Evolutionary conservation across 257 asterid species (phyloP).

Genomic region (Anisodus acutangulus): DNA sequence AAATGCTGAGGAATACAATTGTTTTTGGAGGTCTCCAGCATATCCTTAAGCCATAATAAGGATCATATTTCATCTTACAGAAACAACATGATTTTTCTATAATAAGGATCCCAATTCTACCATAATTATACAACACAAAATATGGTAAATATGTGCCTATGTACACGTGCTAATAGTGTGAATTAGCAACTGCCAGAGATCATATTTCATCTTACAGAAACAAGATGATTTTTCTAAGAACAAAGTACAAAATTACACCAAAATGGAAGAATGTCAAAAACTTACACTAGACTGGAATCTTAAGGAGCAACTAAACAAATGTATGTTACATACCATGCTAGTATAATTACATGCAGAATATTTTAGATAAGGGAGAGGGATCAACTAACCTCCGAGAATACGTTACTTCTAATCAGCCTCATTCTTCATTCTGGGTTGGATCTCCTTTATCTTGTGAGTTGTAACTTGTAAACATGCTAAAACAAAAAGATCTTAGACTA

Average conservation of each 20-base stretch:
- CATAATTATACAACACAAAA: no score
- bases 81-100: neutral
- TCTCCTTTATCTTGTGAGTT: neutral
- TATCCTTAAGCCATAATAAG: no score
- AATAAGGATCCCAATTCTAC: no score
- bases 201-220: neutral
- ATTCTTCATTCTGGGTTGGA: neutral
- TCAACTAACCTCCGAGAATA: neutral
- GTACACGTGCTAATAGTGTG: no score
- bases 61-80: no score
- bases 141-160: no score
- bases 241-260: neutral
- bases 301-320: neutral
- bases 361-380: no score
- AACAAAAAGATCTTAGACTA: neutral
- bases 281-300: neutral
- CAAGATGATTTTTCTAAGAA: neutral
- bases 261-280: neutral
- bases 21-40: no score
- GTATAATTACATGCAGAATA: no score
- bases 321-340: no score
- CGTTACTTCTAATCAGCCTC: neutral
- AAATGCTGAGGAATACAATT: no score
- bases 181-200: neutral
- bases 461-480: no score